Evolutionary conservation across 2,329 filamentous ascomycete species (phyloP), one percentile per base, ranked within the genome.

Genomic region (Thielaviopsis punctulata): DNA sequence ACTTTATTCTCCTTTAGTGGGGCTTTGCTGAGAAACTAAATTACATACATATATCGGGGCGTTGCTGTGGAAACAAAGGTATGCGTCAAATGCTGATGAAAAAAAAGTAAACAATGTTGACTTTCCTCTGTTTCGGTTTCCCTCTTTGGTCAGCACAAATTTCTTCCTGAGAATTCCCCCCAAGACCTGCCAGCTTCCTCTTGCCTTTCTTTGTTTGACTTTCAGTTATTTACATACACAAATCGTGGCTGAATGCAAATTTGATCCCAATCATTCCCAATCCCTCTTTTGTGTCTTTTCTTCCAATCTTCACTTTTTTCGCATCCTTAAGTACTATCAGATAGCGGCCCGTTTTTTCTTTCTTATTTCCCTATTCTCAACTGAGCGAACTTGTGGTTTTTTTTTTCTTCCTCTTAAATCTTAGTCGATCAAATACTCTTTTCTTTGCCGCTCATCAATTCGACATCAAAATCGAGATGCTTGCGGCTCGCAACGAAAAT

Each of bases 401-500:
- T n/a, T 10, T 2, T 39, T 9, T 18, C 25, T 27, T 44, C 15
- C 9, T 44, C 21, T n/a, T 44, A 33, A 43, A 19, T 36, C 13
- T 18, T 36, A 22, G 43, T 9, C n/a, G n/a, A 45, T 27, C 15
- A 41, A 27, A 21, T 30, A 43, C 39, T 52, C 33, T 21, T 13
- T 21, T 19, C 21, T 48, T 47, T 21, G 25, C 39, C 23, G 46
- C 15, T 3, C n/a, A 13, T 18, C 27, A n/a, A 27, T 23, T 15
- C 43, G 44, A 57, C n/a, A n/a, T n/a, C n/a, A n/a, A 56, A 52
- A 52, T 30, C 49, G 61, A 56, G 19, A 94, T 89, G 86, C 73
- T 87, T 63, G 84, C 85, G 56, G 74, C 82, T 62, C 79, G 82
- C 62, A 77, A 80, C 60, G 85, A 95, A 15, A 95, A 94, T 66